These are phyloP conservation scores for Deakozyma indianensis DNA, from an alignment of 805 yeast species.

Conservation along the genomic window DNA sequence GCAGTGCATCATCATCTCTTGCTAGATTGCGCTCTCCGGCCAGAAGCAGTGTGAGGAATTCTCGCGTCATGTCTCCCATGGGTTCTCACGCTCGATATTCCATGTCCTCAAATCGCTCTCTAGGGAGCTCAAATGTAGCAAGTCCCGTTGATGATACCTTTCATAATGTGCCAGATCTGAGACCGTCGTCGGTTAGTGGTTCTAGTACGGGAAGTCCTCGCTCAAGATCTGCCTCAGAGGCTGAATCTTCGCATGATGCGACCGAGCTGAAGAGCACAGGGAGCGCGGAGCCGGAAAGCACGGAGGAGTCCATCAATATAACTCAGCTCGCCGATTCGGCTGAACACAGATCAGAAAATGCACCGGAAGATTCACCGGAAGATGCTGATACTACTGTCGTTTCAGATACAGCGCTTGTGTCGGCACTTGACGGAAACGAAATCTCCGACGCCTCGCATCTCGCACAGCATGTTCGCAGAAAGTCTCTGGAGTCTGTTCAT, in stretches of 20 bases:
- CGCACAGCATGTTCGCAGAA: conserved; percentile 11
- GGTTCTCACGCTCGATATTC: neutral
- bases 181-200: neutral
- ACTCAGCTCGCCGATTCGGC: conserved; percentile 10
- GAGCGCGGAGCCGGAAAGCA: neutral
- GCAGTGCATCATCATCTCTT: conserved; percentile 3
- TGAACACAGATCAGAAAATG: neutral
- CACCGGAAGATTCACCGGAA: neutral
- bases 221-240: neutral
- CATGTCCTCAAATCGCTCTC: neutral
- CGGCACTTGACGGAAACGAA: neutral
- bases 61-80: conserved; percentile 12
- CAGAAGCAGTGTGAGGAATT: neutral
- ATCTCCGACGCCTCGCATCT: conserved; percentile 1
- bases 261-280: neutral
- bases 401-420: neutral
- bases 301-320: too few species aligned
- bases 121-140: neutral
- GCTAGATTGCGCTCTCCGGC: neutral
- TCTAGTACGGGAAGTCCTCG: neutral
- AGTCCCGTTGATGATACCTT: too few species aligned
- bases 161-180: too few species aligned
- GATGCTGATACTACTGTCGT: neutral
- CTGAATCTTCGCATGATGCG: neutral
- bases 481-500: conserved; percentile 14